A percentile compares a stretch with the other conserved stretches of the same genome.
Conservation (phyloP, 441 rosid genomes). For the Erodium chrysanthum region DNA sequence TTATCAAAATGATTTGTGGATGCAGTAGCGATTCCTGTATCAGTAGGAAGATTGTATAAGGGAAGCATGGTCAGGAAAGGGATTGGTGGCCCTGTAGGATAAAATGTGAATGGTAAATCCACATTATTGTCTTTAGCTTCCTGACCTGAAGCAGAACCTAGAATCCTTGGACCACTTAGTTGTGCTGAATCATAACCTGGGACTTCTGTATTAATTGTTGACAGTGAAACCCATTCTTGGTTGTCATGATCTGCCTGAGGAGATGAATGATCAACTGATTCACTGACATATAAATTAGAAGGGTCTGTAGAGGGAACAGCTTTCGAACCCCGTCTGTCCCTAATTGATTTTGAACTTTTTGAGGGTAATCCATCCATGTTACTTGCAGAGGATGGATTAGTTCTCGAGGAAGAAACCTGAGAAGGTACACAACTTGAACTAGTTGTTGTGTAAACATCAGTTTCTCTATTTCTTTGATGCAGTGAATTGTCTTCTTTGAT, state of each 20-base stretch:
- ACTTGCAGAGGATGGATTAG: conserved; percentile 4
- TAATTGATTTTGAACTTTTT: conserved; percentile 10
- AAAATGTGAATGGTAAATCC: conserved; percentile 12
- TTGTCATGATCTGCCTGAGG: conserved; percentile 7
- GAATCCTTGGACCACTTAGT: not conserved
- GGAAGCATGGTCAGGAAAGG: conserved; percentile 19
- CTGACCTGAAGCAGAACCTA: conserved; percentile 12
- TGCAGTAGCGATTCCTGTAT: conserved; percentile 2
- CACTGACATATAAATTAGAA: conserved; percentile 10
- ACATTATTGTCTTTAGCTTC: conserved; percentile 1
- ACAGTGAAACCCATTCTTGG: conserved; percentile 12
- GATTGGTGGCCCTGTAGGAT: conserved; percentile 16
- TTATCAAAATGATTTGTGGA: conserved; percentile 10
- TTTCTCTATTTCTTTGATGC: conserved; percentile 12
- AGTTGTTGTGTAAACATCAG: conserved; percentile 3
- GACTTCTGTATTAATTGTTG: conserved; percentile 11
- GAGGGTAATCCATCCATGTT: conserved; percentile 3
- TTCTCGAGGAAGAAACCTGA: conserved; percentile 12
- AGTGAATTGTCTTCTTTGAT: not conserved
- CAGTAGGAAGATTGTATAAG: conserved; percentile 13
- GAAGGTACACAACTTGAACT: conserved; percentile 7
- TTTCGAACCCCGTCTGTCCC: conserved; percentile 12
- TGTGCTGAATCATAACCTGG: conserved; percentile 4
- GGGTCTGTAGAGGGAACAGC: conserved; percentile 7
- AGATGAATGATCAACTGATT: conserved; percentile 13